Base-by-base conservation (phyloP, 768 basidiomycete species). In the Termitomyces sp. region DNA sequence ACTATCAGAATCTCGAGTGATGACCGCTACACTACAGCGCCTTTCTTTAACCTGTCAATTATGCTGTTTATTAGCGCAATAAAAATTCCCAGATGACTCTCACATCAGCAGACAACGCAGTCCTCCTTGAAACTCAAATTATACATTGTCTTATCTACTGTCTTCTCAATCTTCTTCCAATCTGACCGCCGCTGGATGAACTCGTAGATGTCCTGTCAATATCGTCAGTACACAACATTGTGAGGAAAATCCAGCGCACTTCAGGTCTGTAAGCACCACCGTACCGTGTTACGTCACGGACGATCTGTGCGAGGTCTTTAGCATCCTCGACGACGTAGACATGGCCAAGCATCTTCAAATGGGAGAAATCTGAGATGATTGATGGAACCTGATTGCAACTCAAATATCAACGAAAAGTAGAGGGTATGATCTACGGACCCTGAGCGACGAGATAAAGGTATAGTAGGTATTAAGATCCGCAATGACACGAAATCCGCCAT, bases 161-260 rank as follows among this genome's bases (percentile, higher is more conserved):
- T 86, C 72, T 93, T 96, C 70, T 98, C 95, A 58, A 98, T 98
- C 75, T 91, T 95, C 75, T 97, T 96, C 96, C 96, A 98, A 69
- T 99, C 96, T 7, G 91, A 89, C 35, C 95, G 80, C 21, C 95
- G 78, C 67, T 94, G 92, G 64, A 98, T 91, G 64, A 98, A 96
- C 70, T 98, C 96, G 68, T 98, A 98, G 50, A 98, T 79, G 67
- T 98, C 96, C 84, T 87, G 35, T 23, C 19, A 15, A 9, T 11
- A 48, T 37, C 21, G 19, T 19, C 47, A 35, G 55, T 10, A 31
- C 50, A 26, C 17, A 50, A 38, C 28, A 30, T 41, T 28, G 17
- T 1, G 17, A 50, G 9, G 10, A 7, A 45, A 41, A 14, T 58
- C 23, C 23, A 35, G 10, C 73, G 57, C 55, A 93, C 94, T 82